Percentiles rank a stretch among this genome's conserved stretches.
Evolutionary conservation across 768 basidiomycete genomes (phyloP).

Genomic region (Russula emetica): DNA sequence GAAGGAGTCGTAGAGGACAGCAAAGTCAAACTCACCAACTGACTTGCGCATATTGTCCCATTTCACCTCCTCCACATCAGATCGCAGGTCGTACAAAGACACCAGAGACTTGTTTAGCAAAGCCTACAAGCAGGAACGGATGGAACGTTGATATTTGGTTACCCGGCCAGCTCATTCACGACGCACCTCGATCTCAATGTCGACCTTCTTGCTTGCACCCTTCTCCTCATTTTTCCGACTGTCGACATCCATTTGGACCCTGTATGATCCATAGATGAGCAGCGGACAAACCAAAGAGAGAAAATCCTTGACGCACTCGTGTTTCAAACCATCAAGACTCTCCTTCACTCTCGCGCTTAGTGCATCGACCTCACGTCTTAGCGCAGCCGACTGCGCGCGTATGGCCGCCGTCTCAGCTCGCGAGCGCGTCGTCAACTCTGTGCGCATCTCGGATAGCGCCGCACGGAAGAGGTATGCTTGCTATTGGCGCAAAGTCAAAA

Average conservation of each 20-base stretch:
- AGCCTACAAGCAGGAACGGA: conserved; percentile 43
- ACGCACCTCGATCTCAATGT: conserved; percentile 77
- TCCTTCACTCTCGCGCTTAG: conserved; percentile 92
- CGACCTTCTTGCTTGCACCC: conserved; percentile 76
- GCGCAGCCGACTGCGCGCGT: conserved; percentile 64
- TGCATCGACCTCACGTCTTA: conserved; percentile 82
- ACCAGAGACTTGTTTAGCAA: conserved; percentile 72
- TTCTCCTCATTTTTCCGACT: conserved; percentile 88
- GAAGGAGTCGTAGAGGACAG: background rate
- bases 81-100: conserved; percentile 69
- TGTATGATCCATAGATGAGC: conserved; percentile 33
- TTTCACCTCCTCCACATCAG: conserved; percentile 77
- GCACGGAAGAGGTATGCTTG: conserved; percentile 96
- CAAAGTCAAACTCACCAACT: conserved; percentile 50
- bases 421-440: conserved; percentile 76
- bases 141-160: background rate
- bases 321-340: conserved; percentile 80
- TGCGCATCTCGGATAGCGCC: conserved; percentile 83
- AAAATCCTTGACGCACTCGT: conserved; percentile 62
- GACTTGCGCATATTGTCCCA: conserved; percentile 88
- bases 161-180: conserved; percentile 3
- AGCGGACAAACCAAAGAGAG: background rate
- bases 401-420: conserved; percentile 84
- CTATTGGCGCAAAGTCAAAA: conserved; percentile 39
- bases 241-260: conserved; percentile 95